Percentiles rank a stretch among this genome's conserved stretches.
Evolutionary conservation across 768 basidiomycete genomes (phyloP).

Genomic region (Lentinula aciculospora): DNA sequence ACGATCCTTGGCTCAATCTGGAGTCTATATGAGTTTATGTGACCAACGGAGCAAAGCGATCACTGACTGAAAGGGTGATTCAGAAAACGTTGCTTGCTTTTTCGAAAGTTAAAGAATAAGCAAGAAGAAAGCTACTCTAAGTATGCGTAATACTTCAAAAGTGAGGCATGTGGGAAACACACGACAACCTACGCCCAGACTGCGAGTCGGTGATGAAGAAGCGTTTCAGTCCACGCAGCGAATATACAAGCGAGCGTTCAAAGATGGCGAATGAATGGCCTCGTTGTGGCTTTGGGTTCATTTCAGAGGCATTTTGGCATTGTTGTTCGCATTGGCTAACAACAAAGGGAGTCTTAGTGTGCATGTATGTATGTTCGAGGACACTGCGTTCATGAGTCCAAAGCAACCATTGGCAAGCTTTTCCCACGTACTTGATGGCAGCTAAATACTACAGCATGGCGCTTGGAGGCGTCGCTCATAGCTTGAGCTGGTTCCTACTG

Average conservation of each 20-base stretch:
- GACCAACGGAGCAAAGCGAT: neutral
- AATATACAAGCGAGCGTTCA: neutral
- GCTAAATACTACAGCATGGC: too few species aligned
- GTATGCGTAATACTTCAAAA: neutral
- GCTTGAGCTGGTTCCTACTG: neutral
- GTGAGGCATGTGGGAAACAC: slow-evolving; percentile 5
- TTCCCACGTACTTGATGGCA: too few species aligned
- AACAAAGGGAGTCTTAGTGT: too few species aligned
- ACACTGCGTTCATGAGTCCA: too few species aligned
- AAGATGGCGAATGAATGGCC: neutral
- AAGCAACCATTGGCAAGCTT: too few species aligned
- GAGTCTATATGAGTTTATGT: neutral
- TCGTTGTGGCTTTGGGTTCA: neutral
- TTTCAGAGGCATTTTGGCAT: neutral
- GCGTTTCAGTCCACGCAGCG: slow-evolving; percentile 1
- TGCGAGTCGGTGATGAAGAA: neutral
- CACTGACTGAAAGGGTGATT: neutral
- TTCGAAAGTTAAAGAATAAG: neutral
- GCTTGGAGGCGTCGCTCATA: too few species aligned
- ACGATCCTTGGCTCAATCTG: neutral
- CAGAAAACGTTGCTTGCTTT: neutral
- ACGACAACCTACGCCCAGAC: neutral
- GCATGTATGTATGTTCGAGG: too few species aligned
- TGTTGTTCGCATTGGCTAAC: neutral
- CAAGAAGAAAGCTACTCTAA: neutral